phyloP scores from a whole-genome alignment of 2,329 filamentous ascomycete genomes.

The Penicillium sp. region DNA sequence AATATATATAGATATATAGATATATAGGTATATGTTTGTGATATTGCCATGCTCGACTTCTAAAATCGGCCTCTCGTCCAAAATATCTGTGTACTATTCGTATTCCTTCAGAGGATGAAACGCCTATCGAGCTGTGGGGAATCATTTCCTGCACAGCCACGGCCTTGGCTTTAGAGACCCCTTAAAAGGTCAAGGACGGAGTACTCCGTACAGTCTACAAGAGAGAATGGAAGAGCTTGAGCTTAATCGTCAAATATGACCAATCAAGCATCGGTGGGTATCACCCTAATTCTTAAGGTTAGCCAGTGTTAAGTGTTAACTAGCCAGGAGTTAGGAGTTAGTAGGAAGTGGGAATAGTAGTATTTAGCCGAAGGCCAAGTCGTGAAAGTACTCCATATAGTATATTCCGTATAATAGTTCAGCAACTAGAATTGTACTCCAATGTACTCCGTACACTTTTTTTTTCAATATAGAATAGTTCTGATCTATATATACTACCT shows the following conservation, averaged over 20 bases:
- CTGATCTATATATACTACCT: too few species aligned
- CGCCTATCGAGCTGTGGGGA: slow-evolving; percentile 9
- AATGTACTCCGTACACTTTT: too few species aligned
- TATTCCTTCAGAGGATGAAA: slow-evolving; percentile 12
- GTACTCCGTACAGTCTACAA: not conserved
- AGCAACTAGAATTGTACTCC: too few species aligned
- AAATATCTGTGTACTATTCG: too few species aligned
- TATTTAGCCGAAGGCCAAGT: too few species aligned
- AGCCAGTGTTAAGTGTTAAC: too few species aligned
- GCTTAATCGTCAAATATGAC: not conserved
- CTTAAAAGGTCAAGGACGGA: not conserved
- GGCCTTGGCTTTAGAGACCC: slow-evolving; percentile 7
- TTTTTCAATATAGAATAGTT: too few species aligned
- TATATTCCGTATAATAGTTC: too few species aligned
- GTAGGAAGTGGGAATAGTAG: not conserved
- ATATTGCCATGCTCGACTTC: not conserved
- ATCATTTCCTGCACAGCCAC: slow-evolving; percentile 18
- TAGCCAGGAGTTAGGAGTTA: too few species aligned
- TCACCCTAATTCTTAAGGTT: not conserved
- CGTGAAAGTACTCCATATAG: too few species aligned
- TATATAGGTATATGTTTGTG: not conserved
- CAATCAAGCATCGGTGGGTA: not conserved
- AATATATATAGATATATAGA: too few species aligned
- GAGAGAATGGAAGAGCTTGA: not conserved
- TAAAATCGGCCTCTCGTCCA: not conserved